These are phyloP conservation scores for Chenopodium album DNA, from an alignment of 148 eudicot genomes.

Conservation along the genomic window DNA sequence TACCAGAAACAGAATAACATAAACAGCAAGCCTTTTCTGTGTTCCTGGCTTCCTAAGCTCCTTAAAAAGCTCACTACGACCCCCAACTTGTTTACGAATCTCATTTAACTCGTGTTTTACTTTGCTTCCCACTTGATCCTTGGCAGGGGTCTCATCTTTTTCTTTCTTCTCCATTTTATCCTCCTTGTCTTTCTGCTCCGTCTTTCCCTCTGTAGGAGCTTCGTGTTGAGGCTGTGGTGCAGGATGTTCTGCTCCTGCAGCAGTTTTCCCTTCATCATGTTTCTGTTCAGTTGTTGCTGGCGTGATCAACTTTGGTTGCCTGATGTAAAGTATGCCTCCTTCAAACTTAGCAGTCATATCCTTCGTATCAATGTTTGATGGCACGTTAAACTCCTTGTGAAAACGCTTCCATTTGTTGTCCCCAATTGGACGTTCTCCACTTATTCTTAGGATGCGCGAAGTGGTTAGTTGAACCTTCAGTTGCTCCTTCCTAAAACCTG, in stretches of 20 bases:
- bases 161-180: neutral
- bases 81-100: slow-evolving; percentile 7
- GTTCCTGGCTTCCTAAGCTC: slow-evolving; percentile 43
- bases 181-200: neutral
- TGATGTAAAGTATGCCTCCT: slow-evolving; percentile 42
- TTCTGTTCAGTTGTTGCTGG: slow-evolving; percentile 23
- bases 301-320: slow-evolving; percentile 54
- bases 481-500: slow-evolving; percentile 60
- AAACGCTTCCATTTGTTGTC: slow-evolving; percentile 57
- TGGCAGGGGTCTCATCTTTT: slow-evolving; percentile 17
- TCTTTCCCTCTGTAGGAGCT: slow-evolving; percentile 11
- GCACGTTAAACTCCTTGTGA: slow-evolving; percentile 36
- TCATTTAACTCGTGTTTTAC: neutral
- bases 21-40: slow-evolving; percentile 24
- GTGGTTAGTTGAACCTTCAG: slow-evolving; percentile 49
- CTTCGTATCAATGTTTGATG: slow-evolving; percentile 42
- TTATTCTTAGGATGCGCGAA: slow-evolving; percentile 40
- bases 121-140: slow-evolving; percentile 4
- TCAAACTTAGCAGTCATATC: slow-evolving; percentile 63
- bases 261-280: slow-evolving; percentile 6
- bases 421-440: slow-evolving; percentile 47
- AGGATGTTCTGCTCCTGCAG: slow-evolving; percentile 19
- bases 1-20: slow-evolving; percentile 27
- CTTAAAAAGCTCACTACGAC: slow-evolving; percentile 22
- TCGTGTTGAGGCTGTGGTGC: slow-evolving; percentile 15